A percentile compares a stretch with the other conserved stretches of the same genome.
These are phyloP conservation scores for Naumovozyma castellii DNA, from an alignment of 805 yeast species.

Conservation along the genomic window DNA sequence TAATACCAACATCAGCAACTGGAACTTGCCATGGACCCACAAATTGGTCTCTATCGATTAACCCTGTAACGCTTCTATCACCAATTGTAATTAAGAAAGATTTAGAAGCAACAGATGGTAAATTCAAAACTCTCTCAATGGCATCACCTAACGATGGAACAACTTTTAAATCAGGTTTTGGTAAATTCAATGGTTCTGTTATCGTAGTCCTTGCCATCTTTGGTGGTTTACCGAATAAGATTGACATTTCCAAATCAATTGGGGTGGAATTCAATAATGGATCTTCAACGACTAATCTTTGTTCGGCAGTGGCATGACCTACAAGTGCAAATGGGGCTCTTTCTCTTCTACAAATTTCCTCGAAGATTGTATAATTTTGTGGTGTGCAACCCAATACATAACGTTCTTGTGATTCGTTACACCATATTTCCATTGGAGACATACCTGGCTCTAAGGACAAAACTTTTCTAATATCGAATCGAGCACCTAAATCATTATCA, in stretches of 20 bases:
- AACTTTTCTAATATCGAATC: slow-evolving; percentile 81
- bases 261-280: slow-evolving; percentile 70
- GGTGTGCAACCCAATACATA: slow-evolving; percentile 89
- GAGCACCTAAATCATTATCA: slow-evolving; percentile 92
- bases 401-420: slow-evolving; percentile 98
- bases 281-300: slow-evolving; percentile 74
- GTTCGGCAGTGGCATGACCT: slow-evolving; percentile 85
- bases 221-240: slow-evolving; percentile 94
- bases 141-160: slow-evolving; percentile 49
- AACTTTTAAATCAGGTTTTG: slow-evolving; percentile 29
- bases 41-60: slow-evolving; percentile 94
- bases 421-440: slow-evolving; percentile 99
- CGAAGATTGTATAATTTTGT: slow-evolving; percentile 60
- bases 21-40: slow-evolving; percentile 99
- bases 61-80: slow-evolving; percentile 94
- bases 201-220: slow-evolving; percentile 73
- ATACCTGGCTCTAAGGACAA: slow-evolving; percentile 90
- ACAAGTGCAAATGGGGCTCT: slow-evolving; percentile 95
- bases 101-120: slow-evolving; percentile 94
- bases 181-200: slow-evolving; percentile 49
- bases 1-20: slow-evolving; percentile 96
- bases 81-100: slow-evolving; percentile 94
- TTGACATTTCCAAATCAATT: slow-evolving; percentile 90
- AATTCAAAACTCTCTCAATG: slow-evolving; percentile 66
- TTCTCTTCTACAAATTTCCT: slow-evolving; percentile 82